Evolutionary conservation across 2,329 filamentous ascomycete genomes (phyloP).

Genomic region (Colletotrichum sp.): DNA sequence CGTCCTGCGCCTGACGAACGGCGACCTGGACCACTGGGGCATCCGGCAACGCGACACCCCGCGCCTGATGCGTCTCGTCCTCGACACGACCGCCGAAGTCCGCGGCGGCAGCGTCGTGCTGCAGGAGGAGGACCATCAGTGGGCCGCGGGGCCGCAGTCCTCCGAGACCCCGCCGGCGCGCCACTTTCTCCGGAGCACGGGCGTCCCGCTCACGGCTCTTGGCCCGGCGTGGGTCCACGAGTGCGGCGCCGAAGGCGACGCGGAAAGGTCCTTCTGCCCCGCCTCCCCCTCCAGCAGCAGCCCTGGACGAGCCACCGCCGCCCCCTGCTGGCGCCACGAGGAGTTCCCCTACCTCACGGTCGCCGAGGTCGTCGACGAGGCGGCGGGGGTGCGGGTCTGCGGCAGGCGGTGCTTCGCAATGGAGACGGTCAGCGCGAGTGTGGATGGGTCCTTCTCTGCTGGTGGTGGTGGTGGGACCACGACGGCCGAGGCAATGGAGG

Average conservation of each 20-base stretch:
- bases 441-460: not conserved
- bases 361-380: conserved; percentile 46
- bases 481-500: not conserved
- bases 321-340: conserved; percentile 60
- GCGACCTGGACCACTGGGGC: conserved; percentile 55
- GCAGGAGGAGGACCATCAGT: conserved; percentile 59
- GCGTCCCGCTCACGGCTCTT: conserved; percentile 54
- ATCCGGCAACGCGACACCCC: conserved; percentile 59
- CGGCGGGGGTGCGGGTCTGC: conserved; percentile 48
- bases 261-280: conserved; percentile 44
- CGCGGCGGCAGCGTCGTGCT: conserved; percentile 52
- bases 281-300: not conserved
- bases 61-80: conserved; percentile 50
- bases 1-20: conserved; percentile 53
- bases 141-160: conserved; percentile 50
- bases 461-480: not conserved
- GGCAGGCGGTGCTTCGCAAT: conserved; percentile 53
- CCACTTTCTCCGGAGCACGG: conserved; percentile 53
- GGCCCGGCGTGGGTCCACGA: conserved; percentile 56
- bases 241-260: conserved; percentile 47
- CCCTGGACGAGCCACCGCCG: conserved; percentile 21
- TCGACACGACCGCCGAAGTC: conserved; percentile 49
- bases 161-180: conserved; percentile 42
- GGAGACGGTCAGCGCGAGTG: conserved; percentile 48
- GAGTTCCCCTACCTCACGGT: conserved; percentile 57